Percentiles rank a stretch among this genome's conserved stretches.
These are phyloP conservation scores for Spiromastix sp. DNA, from an alignment of 2,329 filamentous ascomycete genomes.

Conservation along the genomic window DNA sequence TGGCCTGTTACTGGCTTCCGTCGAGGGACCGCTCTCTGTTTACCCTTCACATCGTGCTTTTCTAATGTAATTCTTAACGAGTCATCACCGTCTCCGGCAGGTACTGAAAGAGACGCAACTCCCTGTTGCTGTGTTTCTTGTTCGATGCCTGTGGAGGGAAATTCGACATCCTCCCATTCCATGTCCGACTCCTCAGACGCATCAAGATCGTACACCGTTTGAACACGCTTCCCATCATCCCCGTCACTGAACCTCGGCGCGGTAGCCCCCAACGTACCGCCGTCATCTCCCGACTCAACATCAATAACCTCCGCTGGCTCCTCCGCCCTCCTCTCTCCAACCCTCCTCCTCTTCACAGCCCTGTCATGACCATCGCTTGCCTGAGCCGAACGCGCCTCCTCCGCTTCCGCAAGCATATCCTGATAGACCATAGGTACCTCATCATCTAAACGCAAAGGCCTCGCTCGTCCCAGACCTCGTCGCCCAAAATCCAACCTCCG, in stretches of 20 bases:
- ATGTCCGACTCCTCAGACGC: slow-evolving; percentile 37
- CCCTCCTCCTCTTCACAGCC: slow-evolving; percentile 12
- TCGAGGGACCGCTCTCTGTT: slow-evolving; percentile 21
- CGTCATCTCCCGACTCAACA: slow-evolving; percentile 9
- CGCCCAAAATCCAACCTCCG: too few relatives aligned
- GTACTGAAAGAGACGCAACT: slow-evolving; percentile 13
- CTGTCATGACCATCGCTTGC: slow-evolving; percentile 3
- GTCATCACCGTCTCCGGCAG: slow-evolving; percentile 13
- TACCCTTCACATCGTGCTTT: slow-evolving; percentile 16
- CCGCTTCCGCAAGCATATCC: slow-evolving; percentile 36
- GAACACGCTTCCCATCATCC: slow-evolving; percentile 8
- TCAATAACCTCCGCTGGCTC: too few relatives aligned
- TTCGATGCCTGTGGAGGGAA: slow-evolving; percentile 22
- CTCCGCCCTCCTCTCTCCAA: slow-evolving; percentile 10
- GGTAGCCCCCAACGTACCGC: slow-evolving; percentile 1
- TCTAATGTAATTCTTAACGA: slow-evolving; percentile 30
- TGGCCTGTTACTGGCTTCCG: slow-evolving; percentile 45
- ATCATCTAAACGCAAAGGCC: slow-evolving; percentile 9
- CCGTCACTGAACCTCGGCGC: too few relatives aligned
- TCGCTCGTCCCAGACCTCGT: too few relatives aligned
- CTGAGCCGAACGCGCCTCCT: slow-evolving; percentile 5
- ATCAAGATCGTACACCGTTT: slow-evolving; percentile 40
- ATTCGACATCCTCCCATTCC: slow-evolving; percentile 54
- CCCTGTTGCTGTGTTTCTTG: slow-evolving; percentile 18
- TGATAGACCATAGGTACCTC: slow-evolving; percentile 34